These are phyloP conservation scores for Mycosarcoma maydis DNA, from an alignment of 1,284 basidiomycete genomes.

Conservation along the genomic window DNA sequence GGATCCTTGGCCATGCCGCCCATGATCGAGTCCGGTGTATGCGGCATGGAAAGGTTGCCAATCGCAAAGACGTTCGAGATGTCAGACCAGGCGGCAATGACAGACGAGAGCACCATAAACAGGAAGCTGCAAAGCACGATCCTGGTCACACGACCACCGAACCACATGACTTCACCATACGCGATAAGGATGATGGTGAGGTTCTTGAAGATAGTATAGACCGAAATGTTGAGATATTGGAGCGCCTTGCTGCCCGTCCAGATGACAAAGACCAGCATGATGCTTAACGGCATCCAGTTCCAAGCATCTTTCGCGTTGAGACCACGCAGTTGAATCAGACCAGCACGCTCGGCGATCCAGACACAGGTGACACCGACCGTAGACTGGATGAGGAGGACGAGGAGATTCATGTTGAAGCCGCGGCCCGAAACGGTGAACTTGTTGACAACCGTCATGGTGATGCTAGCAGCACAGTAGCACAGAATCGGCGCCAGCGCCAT, in stretches of 20 bases:
- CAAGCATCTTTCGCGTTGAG: conserved; percentile 87
- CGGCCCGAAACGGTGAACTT: conserved; percentile 97
- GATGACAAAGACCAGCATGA: conserved; percentile 90
- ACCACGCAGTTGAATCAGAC: conserved; percentile 87
- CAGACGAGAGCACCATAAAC: conserved; percentile 94
- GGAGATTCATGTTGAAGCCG: conserved; percentile 95
- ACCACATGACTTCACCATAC: conserved; percentile 98
- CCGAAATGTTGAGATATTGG: conserved; percentile 67
- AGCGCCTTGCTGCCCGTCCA: conserved; percentile 98
- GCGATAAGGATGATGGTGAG: conserved; percentile 98
- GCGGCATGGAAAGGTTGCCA: conserved; percentile 51
- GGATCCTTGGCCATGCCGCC: conserved; percentile 40
- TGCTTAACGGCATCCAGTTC: conserved; percentile 93
- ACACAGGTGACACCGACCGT: conserved; percentile 79
- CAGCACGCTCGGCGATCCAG: conserved; percentile 76
- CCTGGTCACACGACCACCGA: conserved; percentile 86
- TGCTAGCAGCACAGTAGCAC: conserved; percentile 92
- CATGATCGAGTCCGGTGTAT: conserved; percentile 53
- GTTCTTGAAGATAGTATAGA: conserved; percentile 93
- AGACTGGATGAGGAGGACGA: conserved; percentile 91
- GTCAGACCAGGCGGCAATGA: conserved; percentile 96
- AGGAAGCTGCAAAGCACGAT: conserved; percentile 89
- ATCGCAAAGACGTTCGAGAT: conserved; percentile 72
- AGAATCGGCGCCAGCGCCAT: conserved; percentile 77
- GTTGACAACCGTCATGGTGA: conserved; percentile 97